Base-by-base conservation (phyloP, 192 early-diverging fungal genomes). In the Piromyces finnis region DNA sequence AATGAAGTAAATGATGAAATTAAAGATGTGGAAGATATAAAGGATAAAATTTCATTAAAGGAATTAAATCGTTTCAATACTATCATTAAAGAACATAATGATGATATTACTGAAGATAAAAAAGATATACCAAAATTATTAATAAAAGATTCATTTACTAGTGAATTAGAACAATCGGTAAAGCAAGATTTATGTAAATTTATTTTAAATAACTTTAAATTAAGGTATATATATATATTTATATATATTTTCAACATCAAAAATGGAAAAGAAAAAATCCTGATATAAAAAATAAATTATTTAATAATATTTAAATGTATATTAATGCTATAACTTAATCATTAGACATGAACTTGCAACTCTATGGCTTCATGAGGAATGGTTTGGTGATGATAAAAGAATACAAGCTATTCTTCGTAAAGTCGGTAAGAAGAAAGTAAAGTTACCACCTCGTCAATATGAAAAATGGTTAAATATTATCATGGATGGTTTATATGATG, bases 311-410 rank as follows among this genome's bases (percentile, higher is more conserved):
- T 32, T 6, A 32, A 6, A 32, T 32, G 3, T 6, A 32, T 32
- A 32, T 32, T 32, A 32, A 32, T 32, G 9, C 9, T 32, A 32
- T 6, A 6, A 32, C n/a, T 32, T 32, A 32, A 32, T 37, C 13
- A 12, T 1, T 29, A 91, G 89, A 80, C 83, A 83, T 36, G 94
- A 94, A 39, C 82, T 93, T 0, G 93, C 93, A 0, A 78, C 94
- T 30, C 86, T 86, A 14, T 95, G 94, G 94, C 84, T 95, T 28
- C 86, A 94, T 78, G 92, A 95, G 79, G 90, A 94, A 77, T 92
- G 86, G 83, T 88, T 11, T 68, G 51, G 51, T 4, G 51, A 68
- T 68, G 51, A 68, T 68, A 68, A n/a, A 27, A 68, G 22, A 68
- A 68, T 22, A 68, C 51, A 68, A 68, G 51, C 26, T 4, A 68